Evolutionary conservation across 2,329 filamentous ascomycete genomes (phyloP), one percentile per base, ranked within the genome.

Genomic region (Moelleriella libera): DNA sequence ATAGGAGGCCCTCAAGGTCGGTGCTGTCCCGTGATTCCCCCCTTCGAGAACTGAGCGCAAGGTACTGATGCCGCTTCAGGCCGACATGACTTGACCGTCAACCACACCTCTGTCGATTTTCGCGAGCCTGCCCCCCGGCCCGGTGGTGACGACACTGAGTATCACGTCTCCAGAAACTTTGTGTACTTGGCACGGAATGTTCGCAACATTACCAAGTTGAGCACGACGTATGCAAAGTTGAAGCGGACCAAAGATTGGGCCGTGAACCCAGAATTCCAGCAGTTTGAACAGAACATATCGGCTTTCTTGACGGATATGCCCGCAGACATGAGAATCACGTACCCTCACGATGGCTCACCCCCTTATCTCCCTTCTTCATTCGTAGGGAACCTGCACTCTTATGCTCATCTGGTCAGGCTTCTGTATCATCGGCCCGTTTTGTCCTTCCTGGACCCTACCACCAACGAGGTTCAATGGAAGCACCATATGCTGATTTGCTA

Each of bases 1-100:
- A 82, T 96, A 55, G 90, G 90, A 48, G 88, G 85, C 21, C 87
- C 90, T 3, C 89, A 97, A 80, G 90, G 89, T 88, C 41, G 28
- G 55, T 56, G 10, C 11, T 12, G 5, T 34, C 28, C 12, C 10
- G 30, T 40, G n/a, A 30, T 28, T 21, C 8, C 40, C 7, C 10
- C 9, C 21, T 9, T 9, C 21, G 21, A 21, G 21, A 21, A 21
- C 21, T 21, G 21, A 21, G 21, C 21, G 21, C 21, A 21, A 21
- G 21, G 21, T 21, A 21, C 21, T 21, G 21, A 21, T 21, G 21
- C 21, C 21, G 21, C 21, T 21, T n/a, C 47, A 88, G 83, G 86
- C 9, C 85, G 87, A 31, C 82, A 79, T 44, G 88, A 95, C 62
- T 78, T 90, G 49, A 74, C 83, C 2, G 83, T 95, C 6, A 76